These are phyloP conservation scores for Baffinella frigidus DNA, from an alignment of 208 protist genomes.

Conservation along the genomic window DNA sequence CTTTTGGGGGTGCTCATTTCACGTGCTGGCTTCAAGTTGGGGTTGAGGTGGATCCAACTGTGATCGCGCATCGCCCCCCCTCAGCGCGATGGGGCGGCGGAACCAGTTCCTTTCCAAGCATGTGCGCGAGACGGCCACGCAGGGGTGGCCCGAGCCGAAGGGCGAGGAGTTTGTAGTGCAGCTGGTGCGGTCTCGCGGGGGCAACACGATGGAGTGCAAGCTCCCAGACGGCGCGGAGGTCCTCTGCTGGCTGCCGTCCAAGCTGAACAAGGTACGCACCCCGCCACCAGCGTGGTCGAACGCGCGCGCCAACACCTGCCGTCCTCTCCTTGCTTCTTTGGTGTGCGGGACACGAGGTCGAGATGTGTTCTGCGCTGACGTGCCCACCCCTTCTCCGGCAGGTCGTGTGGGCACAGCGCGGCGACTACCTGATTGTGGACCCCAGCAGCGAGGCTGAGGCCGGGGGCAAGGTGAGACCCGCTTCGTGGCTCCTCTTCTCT, in stretches of 20 bases:
- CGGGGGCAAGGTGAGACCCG: background rate
- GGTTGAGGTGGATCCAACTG: no score
- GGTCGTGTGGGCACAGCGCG: constrained; percentile 9
- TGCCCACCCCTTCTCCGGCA: no score
- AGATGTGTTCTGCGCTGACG: no score
- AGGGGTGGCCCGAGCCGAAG: background rate
- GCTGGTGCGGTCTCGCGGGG: background rate
- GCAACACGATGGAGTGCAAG: constrained; percentile 15
- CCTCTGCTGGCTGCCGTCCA: background rate
- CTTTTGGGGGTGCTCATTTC: no score
- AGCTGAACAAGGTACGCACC: background rate
- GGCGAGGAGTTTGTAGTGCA: background rate
- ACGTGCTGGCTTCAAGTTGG: no score
- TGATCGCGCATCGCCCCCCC: no score
- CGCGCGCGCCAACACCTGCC: no score
- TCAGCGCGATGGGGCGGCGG: background rate
- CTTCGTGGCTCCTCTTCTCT: no score
- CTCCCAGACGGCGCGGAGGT: background rate
- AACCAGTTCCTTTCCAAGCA: background rate
- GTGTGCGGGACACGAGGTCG: no score
- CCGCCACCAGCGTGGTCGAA: no score
- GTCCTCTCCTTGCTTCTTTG: no score
- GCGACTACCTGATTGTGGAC: background rate
- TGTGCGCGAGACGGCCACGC: background rate
- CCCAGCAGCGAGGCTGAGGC: background rate